phyloP scores from a whole-genome alignment of 192 early-diverging fungal genomes.

The Coemansia sp. region DNA sequence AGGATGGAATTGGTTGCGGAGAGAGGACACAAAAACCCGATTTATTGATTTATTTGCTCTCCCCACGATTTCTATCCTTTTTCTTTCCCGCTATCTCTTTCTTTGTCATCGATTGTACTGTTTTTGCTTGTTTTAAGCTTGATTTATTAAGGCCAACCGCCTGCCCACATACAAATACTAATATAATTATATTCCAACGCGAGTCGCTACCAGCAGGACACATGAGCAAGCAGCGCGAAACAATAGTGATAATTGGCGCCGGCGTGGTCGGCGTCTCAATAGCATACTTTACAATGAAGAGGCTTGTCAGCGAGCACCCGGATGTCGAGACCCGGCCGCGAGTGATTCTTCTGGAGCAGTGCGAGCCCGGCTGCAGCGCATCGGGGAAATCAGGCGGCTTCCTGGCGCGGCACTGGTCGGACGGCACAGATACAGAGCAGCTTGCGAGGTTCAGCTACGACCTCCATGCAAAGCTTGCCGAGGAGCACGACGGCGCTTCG shows the following conservation, averaged over 20 bases:
- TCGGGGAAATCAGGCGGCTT: constrained; percentile 52
- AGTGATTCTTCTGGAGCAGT: constrained; percentile 46
- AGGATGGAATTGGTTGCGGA: no score
- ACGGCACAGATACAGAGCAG: constrained; percentile 51
- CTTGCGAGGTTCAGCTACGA: constrained; percentile 53
- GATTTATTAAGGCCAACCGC: no score
- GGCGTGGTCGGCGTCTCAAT: constrained; percentile 47
- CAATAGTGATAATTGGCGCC: constrained; percentile 46
- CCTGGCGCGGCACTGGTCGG: constrained; percentile 52
- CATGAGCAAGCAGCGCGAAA: constrained; percentile 26
- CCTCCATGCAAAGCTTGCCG: constrained; percentile 44
- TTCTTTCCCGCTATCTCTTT: background rate
- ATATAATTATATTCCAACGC: no score
- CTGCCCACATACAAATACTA: no score
- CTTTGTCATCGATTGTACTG: background rate
- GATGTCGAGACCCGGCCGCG: constrained; percentile 25
- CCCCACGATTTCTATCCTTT: background rate
- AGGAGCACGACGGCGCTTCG: constrained; percentile 33
- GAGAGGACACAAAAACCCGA: background rate
- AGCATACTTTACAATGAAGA: constrained; percentile 44
- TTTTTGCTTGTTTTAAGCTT: background rate
- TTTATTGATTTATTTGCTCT: no score
- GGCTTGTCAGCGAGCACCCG: constrained; percentile 19
- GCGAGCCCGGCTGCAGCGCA: constrained; percentile 48
- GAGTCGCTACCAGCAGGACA: no score